phyloP scores from a whole-genome alignment of 805 yeast genomes.

The Teunomyces tritomae region DNA sequence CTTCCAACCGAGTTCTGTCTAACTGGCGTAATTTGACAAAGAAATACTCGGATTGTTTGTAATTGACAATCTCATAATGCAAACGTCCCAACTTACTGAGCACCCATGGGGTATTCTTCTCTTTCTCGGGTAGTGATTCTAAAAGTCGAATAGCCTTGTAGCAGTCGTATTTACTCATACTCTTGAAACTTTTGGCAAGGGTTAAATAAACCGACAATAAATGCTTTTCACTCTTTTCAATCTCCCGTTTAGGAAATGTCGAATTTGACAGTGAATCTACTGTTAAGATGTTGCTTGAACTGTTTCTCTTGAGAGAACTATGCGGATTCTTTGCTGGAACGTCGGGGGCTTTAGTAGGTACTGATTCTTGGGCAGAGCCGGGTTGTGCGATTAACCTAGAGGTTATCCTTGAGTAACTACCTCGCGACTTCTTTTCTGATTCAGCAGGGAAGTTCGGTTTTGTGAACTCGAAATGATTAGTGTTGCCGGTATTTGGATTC shows the following conservation, averaged over 20 bases:
- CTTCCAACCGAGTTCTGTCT: slow-evolving; percentile 78
- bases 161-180: slow-evolving; percentile 68
- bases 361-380: slow-evolving; percentile 1
- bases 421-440: slow-evolving; percentile 21
- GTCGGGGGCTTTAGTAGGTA: not conserved
- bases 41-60: slow-evolving; percentile 66
- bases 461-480: slow-evolving; percentile 25
- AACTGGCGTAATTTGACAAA: slow-evolving; percentile 60
- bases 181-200: slow-evolving; percentile 60
- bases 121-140: slow-evolving; percentile 59
- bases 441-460: slow-evolving; percentile 27
- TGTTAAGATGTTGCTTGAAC: slow-evolving; percentile 5
- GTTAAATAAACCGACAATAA: slow-evolving; percentile 47
- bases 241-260: slow-evolving; percentile 18
- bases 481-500: slow-evolving; percentile 15
- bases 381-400: slow-evolving; percentile 49
- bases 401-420: slow-evolving; percentile 44
- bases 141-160: slow-evolving; percentile 73
- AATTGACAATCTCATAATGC: slow-evolving; percentile 85
- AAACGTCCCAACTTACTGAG: slow-evolving; percentile 74
- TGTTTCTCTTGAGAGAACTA: slow-evolving; percentile 7
- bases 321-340: slow-evolving; percentile 8
- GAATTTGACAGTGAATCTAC: slow-evolving; percentile 1
- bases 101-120: slow-evolving; percentile 80
- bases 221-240: slow-evolving; percentile 37